A percentile compares a stretch with the other conserved stretches of the same genome.
Evolutionary conservation across 2,329 filamentous ascomycete genomes (phyloP).

Genomic region (Xylariaceae sp.): DNA sequence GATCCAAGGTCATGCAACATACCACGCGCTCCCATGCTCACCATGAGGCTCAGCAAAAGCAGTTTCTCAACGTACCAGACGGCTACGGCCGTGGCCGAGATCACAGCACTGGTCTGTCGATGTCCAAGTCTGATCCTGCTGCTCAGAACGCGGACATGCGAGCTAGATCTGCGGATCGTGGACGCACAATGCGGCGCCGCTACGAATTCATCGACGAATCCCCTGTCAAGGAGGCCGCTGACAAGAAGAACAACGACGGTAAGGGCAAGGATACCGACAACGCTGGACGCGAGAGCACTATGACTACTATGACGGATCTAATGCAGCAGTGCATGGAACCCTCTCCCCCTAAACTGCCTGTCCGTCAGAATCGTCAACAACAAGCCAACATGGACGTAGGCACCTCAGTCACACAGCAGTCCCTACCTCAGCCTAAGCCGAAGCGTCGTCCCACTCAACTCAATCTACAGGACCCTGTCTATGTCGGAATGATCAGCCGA

Average conservation of each 20-base stretch:
- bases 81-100: background rate
- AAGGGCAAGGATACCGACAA: background rate
- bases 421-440: background rate
- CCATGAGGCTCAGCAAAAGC: conserved; percentile 1
- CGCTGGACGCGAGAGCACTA: conserved; percentile 23
- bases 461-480: conserved; percentile 13
- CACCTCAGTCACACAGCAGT: background rate
- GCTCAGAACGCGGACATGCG: background rate
- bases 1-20: background rate
- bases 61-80: background rate
- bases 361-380: background rate
- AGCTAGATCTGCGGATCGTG: conserved; percentile 13
- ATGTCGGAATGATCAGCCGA: conserved; percentile 11
- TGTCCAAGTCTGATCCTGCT: background rate
- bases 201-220: conserved; percentile 28
- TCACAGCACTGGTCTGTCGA: background rate
- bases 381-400: background rate
- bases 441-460: conserved; percentile 23
- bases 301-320: conserved; percentile 36
- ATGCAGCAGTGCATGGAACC: conserved; percentile 14
- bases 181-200: conserved; percentile 22
- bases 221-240: conserved; percentile 21
- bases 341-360: conserved; percentile 9
- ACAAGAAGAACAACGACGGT: background rate
- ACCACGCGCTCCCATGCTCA: conserved; percentile 11